phyloP scores from a whole-genome alignment of 169 alveolate genomes.

The Theileria equi region DNA sequence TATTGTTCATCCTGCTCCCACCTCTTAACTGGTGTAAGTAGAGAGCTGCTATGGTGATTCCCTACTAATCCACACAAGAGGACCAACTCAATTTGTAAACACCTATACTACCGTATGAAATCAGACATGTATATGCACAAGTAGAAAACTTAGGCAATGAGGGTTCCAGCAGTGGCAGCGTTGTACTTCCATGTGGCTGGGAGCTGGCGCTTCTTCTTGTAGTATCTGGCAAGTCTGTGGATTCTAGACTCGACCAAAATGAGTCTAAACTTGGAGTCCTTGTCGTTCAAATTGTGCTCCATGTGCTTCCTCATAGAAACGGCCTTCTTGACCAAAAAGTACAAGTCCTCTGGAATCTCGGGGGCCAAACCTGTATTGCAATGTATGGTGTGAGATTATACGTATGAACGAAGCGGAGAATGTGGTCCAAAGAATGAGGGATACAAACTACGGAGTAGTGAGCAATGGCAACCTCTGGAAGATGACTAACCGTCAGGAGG shows the following conservation, averaged over 20 bases:
- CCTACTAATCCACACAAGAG: no score
- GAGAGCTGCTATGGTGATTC: no score
- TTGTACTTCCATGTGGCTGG: constrained; percentile 98
- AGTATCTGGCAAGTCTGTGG: constrained; percentile 98
- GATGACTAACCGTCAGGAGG: neutral
- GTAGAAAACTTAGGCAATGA: constrained; percentile 70
- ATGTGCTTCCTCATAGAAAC: constrained; percentile 97
- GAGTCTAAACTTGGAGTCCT: constrained; percentile 94
- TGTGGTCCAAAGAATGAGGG: no score
- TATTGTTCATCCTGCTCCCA: no score
- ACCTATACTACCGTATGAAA: neutral
- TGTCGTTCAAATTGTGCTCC: constrained; percentile 95
- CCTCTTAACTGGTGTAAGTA: no score
- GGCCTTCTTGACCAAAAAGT: constrained; percentile 97
- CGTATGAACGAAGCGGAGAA: no score
- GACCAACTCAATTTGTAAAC: no score
- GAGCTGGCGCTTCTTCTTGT: constrained; percentile 91
- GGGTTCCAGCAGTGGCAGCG: constrained; percentile 85
- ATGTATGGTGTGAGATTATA: no score
- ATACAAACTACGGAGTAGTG: no score
- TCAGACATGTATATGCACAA: neutral
- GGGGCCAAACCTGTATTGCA: constrained; percentile 93
- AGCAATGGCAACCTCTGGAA: no score
- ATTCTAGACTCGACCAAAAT: constrained; percentile 96
- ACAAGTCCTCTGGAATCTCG: constrained; percentile 97